Percentiles rank a stretch among this genome's conserved stretches.
Conservation (phyloP, 192 early-diverging fungal genomes). For the Haplosporangium gracile region DNA sequence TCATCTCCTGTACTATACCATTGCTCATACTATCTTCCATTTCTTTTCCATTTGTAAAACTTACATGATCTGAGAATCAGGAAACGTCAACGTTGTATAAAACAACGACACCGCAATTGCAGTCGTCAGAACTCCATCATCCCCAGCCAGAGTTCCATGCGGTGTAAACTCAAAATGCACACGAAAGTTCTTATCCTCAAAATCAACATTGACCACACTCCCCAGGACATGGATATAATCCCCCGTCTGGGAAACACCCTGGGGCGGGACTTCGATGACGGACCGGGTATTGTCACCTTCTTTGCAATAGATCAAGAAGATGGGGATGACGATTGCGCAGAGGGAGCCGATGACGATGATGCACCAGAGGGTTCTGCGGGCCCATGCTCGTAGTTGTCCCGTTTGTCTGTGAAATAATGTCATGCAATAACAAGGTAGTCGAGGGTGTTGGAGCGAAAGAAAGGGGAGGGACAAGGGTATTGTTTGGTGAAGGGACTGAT, state of each 20-base stretch:
- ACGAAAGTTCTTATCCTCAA: constrained; percentile 60
- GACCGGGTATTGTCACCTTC: constrained; percentile 42
- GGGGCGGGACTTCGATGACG: constrained; percentile 36
- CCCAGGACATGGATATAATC: constrained; percentile 56
- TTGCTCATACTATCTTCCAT: background rate
- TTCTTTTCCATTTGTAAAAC: background rate
- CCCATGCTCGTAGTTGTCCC: constrained; percentile 37
- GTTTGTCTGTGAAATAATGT: constrained; percentile 24
- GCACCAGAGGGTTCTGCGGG: constrained; percentile 31
- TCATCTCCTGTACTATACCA: background rate
- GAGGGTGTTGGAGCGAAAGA: background rate
- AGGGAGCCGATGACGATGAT: constrained; percentile 36
- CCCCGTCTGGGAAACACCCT: constrained; percentile 42
- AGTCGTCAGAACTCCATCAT: constrained; percentile 46
- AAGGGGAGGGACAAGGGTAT: background rate
- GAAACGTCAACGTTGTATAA: constrained; percentile 49
- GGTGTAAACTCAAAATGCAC: constrained; percentile 62
- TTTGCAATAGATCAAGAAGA: constrained; percentile 40
- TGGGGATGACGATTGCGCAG: constrained; percentile 45
- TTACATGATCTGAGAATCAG: constrained; percentile 53
- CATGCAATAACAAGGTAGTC: background rate
- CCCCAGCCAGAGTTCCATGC: constrained; percentile 56
- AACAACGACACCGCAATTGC: constrained; percentile 35
- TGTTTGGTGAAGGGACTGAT: too few species aligned
- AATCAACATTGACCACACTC: constrained; percentile 59